Evolutionary conservation across 768 basidiomycete species (phyloP).

Genomic region (Rubroboletus satanas): DNA sequence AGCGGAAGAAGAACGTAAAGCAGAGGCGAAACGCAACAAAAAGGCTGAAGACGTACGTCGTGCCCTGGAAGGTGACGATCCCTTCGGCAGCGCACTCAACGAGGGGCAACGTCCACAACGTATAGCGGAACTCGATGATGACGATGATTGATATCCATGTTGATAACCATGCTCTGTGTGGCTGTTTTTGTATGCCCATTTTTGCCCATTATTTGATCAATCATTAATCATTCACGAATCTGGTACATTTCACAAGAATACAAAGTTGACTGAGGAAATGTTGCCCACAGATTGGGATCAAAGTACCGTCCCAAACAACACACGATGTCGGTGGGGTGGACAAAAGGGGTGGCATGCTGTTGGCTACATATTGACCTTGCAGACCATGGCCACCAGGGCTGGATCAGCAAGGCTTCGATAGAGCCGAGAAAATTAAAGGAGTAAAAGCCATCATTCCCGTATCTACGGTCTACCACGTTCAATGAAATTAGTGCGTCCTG

Average conservation of each 20-base stretch:
- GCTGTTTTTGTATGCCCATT: background rate
- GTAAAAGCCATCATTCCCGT: background rate
- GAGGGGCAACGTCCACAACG: conserved; percentile 29
- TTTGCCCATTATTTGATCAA: background rate
- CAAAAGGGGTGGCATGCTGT: conserved; percentile 33
- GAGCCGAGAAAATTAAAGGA: conserved; percentile 35
- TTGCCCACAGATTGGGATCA: conserved; percentile 14
- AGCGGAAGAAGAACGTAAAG: conserved; percentile 66
- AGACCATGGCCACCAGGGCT: conserved; percentile 39
- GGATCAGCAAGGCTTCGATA: conserved; percentile 52
- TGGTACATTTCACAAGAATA: conserved; percentile 1
- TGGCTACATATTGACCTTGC: conserved; percentile 64
- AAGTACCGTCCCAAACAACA: conserved; percentile 20
- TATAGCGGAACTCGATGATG: conserved; percentile 41
- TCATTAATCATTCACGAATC: background rate
- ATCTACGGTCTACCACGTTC: background rate
- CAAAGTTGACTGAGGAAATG: conserved; percentile 11
- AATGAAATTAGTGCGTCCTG: background rate
- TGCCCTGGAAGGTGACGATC: conserved; percentile 54
- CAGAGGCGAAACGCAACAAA: conserved; percentile 62
- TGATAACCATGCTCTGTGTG: background rate
- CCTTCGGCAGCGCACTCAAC: conserved; percentile 59
- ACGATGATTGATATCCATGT: conserved; percentile 35
- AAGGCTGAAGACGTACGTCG: conserved; percentile 51
- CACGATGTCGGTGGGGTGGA: conserved; percentile 20